Base-by-base conservation (phyloP, 768 basidiomycete species). In the Russula griseocarnosa region DNA sequence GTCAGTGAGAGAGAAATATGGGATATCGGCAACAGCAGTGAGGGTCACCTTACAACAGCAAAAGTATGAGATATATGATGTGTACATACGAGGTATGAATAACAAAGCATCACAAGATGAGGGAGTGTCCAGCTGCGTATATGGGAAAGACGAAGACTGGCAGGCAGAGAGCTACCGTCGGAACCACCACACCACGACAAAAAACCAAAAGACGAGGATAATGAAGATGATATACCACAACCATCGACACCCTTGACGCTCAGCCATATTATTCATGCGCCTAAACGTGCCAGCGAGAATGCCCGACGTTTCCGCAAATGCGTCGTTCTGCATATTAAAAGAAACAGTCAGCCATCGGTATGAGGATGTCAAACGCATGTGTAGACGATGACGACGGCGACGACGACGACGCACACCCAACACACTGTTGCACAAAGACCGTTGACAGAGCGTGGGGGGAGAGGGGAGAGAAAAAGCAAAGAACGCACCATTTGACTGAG, bases 221-320 rank as follows among this genome's bases (percentile, higher is more conserved):
- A 97, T 81, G 73, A 97, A 97, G 66, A 92, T 76, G 71, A 96
- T 94, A 72, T 97, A 97, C 86, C 92, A 95, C 68, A 95, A 79
- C 94, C 94, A 98, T 60, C 92, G 90, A 73, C 95, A 97, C 26
- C 95, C 96, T 74, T 98, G 95, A 60, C 90, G 83, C 63, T 80
- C 77, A 1, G 96, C 92, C 97, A 99, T 98, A 75, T 88, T 92
- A 79, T 93, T 95, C 94, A 99, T 94, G 59, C 95, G 83, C 67
- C 88, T 86, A 76, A 98, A 97, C 6, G 97, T 98, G 3, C 95
- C 94, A 34, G 86, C 79, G 14, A 99, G 83, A 64, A 95, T 88
- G 14, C 86, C 89, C 22, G 86, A 85, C n/a, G 97, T 98, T 72
- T 94, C 93, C 47, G 92, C 80, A 71, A 98, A 99, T 5, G 91